phyloP scores from a whole-genome alignment of 2,329 filamentous ascomycete species.

The Fusarium armeniacum region DNA sequence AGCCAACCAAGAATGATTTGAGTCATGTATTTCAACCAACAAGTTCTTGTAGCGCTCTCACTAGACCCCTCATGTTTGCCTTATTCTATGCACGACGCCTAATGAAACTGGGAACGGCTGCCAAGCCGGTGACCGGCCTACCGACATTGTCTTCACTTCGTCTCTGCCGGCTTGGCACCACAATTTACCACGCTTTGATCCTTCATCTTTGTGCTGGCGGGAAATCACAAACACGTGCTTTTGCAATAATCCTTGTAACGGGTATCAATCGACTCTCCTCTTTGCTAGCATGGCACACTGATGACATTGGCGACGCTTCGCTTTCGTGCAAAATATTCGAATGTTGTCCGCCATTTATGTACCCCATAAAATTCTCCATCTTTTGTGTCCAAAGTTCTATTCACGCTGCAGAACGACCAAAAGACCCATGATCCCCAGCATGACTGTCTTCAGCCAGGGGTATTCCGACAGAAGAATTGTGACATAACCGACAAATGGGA shows the following conservation, averaged over 20 bases:
- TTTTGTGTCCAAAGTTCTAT: slow-evolving; percentile 57
- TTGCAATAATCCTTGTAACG: slow-evolving; percentile 12
- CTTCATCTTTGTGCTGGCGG: slow-evolving; percentile 2
- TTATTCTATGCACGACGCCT: neutral
- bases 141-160: slow-evolving; percentile 13
- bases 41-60: neutral
- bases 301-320: neutral
- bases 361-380: neutral
- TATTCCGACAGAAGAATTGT: slow-evolving; percentile 96
- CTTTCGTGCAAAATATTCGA: slow-evolving; percentile 12
- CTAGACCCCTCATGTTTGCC: neutral
- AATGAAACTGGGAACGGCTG: slow-evolving; percentile 1
- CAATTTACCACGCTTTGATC: slow-evolving; percentile 4
- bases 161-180: slow-evolving; percentile 23
- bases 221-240: slow-evolving; percentile 31
- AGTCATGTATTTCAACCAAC: slow-evolving; percentile 8
- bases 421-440: slow-evolving; percentile 94
- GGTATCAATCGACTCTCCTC: slow-evolving; percentile 34
- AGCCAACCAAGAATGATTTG: slow-evolving; percentile 7
- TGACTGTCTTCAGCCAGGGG: slow-evolving; percentile 95
- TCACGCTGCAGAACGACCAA: slow-evolving; percentile 94
- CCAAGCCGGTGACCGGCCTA: slow-evolving; percentile 12
- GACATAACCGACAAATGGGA: slow-evolving; percentile 96
- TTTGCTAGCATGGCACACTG: slow-evolving; percentile 1
- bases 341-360: neutral